Evolutionary conservation across 1,284 basidiomycete genomes (phyloP).

Genomic region (Tilletiopsis washingtonensis): DNA sequence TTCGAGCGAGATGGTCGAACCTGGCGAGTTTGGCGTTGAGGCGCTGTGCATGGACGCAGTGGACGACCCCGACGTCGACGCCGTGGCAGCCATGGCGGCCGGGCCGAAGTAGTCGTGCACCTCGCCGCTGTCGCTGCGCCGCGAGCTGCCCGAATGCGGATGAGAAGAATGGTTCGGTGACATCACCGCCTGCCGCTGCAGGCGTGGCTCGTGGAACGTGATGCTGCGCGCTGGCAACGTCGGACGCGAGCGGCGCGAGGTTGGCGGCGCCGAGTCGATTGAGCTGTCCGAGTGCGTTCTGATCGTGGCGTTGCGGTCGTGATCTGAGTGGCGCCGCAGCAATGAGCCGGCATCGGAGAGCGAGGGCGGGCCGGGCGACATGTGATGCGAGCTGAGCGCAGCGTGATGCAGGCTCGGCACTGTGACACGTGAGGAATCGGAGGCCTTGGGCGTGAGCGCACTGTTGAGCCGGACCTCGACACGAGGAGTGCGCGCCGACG

Average conservation of each 20-base stretch:
- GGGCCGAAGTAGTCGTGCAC: constrained; percentile 12
- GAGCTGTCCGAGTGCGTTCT: too few relatives aligned
- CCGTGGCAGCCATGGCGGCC: neutral
- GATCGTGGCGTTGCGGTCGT: neutral
- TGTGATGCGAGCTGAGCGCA: too few relatives aligned
- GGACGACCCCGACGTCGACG: too few relatives aligned
- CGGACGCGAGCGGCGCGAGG: constrained; percentile 10
- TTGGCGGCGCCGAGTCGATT: too few relatives aligned
- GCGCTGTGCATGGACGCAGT: constrained; percentile 2
- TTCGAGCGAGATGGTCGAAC: constrained; percentile 49
- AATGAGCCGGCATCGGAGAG: constrained; percentile 12
- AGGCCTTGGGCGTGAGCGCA: too few relatives aligned
- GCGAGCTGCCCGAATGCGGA: neutral
- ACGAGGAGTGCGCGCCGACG: too few relatives aligned
- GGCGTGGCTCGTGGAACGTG: constrained; percentile 40
- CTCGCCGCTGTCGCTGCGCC: constrained; percentile 8
- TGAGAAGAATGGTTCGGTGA: constrained; percentile 15
- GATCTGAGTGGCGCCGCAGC: constrained; percentile 30
- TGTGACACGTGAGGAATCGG: too few relatives aligned
- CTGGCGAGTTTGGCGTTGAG: constrained; percentile 45
- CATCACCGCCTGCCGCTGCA: constrained; percentile 36
- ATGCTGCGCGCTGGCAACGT: constrained; percentile 36
- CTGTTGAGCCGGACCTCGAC: too few relatives aligned
- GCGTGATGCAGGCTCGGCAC: too few relatives aligned
- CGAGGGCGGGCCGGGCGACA: constrained; percentile 34